Conservation (phyloP, 208 protist species). For the Acanthamoeba castellanii region DNA sequence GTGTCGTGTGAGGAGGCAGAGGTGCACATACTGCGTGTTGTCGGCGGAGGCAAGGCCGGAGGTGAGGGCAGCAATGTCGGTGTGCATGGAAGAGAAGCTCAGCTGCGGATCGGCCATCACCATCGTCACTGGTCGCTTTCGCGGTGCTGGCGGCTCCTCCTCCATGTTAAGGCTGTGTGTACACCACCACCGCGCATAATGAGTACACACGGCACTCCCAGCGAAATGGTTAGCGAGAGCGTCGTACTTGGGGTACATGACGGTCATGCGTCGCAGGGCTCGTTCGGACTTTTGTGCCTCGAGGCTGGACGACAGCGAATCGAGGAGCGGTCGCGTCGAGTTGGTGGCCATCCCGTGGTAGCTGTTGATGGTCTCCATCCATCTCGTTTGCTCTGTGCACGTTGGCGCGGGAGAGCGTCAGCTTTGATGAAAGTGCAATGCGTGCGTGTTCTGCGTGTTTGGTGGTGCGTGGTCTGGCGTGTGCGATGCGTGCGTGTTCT, state of each 20-base stretch:
- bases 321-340: not conserved
- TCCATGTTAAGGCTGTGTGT: not conserved
- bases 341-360: not conserved
- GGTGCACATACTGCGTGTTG: too few relatives aligned
- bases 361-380: not conserved
- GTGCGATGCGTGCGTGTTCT: not conserved
- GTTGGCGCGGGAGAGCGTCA: too few relatives aligned
- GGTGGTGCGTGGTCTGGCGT: too few relatives aligned
- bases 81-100: not conserved
- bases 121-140: constrained; percentile 5
- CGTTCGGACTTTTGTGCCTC: not conserved
- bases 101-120: not conserved
- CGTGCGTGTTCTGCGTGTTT: too few relatives aligned
- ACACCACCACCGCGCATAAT: not conserved
- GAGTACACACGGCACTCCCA: not conserved
- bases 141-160: not conserved
- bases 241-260: constrained; percentile 1
- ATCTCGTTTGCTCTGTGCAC: not conserved
- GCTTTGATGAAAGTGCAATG: too few relatives aligned
- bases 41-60: too few relatives aligned
- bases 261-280: not conserved
- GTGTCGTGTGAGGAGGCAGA: too few relatives aligned
- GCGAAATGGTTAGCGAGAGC: not conserved
- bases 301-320: not conserved
- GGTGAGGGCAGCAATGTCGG: not conserved